These are phyloP conservation scores for Fraxinus sp. DNA, from an alignment of 305 asterid species.

Conservation along the genomic window DNA sequence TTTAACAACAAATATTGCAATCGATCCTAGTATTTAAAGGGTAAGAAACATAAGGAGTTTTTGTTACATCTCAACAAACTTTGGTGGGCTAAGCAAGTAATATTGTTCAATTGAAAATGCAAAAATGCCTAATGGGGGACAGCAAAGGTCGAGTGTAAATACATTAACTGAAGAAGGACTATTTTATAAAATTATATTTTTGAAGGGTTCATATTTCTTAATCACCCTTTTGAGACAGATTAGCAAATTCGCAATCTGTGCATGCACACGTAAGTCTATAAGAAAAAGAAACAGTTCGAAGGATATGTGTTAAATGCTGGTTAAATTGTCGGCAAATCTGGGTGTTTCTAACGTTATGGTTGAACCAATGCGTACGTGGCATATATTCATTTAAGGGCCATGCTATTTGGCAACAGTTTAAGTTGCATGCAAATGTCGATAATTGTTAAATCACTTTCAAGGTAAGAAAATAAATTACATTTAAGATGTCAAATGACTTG, in stretches of 20 bases:
- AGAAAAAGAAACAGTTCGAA: background rate
- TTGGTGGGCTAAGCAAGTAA: background rate
- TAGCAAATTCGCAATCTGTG: background rate
- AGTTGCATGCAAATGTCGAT: no score
- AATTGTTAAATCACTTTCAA: no score
- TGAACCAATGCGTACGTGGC: background rate
- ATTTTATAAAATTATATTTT: background rate
- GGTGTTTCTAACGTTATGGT: background rate
- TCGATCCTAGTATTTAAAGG: background rate
- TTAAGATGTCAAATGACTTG: no score
- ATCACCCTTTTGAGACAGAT: background rate
- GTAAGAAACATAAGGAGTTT: background rate
- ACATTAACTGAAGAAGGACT: background rate
- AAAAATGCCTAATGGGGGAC: background rate
- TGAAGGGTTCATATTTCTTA: background rate
- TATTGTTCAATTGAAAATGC: background rate
- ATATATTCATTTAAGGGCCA: background rate
- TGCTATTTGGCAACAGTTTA: no score
- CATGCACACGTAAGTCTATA: conserved; percentile 3
- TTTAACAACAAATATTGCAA: background rate
- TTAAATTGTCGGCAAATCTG: conserved; percentile 23
- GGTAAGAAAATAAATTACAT: no score
- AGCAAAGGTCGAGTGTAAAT: background rate
- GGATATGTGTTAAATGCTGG: background rate
- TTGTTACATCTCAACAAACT: background rate